Evolutionary conservation across 2,329 filamentous ascomycete genomes (phyloP).

Genomic region (Orbilia javanica): DNA sequence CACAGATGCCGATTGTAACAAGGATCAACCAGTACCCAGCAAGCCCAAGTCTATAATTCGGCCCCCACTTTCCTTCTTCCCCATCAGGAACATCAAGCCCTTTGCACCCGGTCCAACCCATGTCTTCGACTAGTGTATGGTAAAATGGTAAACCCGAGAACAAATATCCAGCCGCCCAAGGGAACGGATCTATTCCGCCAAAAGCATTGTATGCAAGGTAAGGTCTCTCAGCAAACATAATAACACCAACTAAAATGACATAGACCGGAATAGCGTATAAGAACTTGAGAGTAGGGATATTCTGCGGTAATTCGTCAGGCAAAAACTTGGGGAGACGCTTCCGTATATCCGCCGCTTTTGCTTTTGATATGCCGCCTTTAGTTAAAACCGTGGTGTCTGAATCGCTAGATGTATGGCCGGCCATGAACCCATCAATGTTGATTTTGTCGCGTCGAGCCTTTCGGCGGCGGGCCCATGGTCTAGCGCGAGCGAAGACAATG

Average conservation of each 20-base stretch:
- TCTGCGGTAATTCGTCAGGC: slow-evolving; percentile 79
- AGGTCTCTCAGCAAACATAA: slow-evolving; percentile 78
- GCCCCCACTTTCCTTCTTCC: slow-evolving; percentile 46
- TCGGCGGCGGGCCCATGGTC: slow-evolving; percentile 65
- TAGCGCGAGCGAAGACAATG: slow-evolving; percentile 70
- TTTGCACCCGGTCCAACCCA: slow-evolving; percentile 69
- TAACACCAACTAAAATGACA: slow-evolving; percentile 73
- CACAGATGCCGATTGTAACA: slow-evolving; percentile 47
- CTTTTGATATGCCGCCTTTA: slow-evolving; percentile 64
- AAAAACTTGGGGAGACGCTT: slow-evolving; percentile 74
- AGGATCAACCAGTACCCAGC: slow-evolving; percentile 65
- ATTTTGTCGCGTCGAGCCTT: slow-evolving; percentile 64
- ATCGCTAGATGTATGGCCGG: slow-evolving; percentile 63
- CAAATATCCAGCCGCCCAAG: slow-evolving; percentile 92
- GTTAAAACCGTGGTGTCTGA: slow-evolving; percentile 71
- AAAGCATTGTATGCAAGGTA: slow-evolving; percentile 79
- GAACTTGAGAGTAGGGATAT: slow-evolving; percentile 84
- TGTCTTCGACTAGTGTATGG: slow-evolving; percentile 71
- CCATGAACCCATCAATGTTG: slow-evolving; percentile 55
- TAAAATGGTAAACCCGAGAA: slow-evolving; percentile 82
- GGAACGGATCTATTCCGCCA: slow-evolving; percentile 80
- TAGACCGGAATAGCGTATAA: slow-evolving; percentile 86
- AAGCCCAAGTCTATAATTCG: slow-evolving; percentile 61
- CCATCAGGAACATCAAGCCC: slow-evolving; percentile 77
- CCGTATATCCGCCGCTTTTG: slow-evolving; percentile 64